A percentile compares a stretch with the other conserved stretches of the same genome.
Evolutionary conservation across 805 yeast species (phyloP).

Genomic region (Lipomyces spencermartinsiae): DNA sequence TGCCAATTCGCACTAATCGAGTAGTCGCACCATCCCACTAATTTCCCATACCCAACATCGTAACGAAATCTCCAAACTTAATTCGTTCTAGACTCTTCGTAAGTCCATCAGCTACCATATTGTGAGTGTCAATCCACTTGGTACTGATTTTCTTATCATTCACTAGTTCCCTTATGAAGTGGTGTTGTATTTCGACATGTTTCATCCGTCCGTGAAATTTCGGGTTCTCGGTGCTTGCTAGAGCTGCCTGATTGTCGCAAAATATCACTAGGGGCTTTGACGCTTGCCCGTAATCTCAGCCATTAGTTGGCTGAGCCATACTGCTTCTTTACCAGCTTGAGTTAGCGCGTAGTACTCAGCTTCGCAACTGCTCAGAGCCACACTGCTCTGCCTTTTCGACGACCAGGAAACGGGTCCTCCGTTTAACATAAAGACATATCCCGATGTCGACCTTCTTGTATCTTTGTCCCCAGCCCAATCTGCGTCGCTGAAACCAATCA

Average conservation of each 20-base stretch:
- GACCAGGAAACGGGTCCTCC: constrained; percentile 15
- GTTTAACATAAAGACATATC: constrained; percentile 8
- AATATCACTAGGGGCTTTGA: constrained; percentile 9
- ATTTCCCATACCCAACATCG: too few relatives aligned
- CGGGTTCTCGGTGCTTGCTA: constrained; percentile 10
- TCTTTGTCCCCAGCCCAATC: constrained; percentile 11
- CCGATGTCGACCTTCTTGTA: constrained; percentile 6
- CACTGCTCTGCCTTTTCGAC: constrained; percentile 9
- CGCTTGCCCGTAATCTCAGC: constrained; percentile 11
- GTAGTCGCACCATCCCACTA: too few relatives aligned
- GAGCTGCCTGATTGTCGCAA: too few relatives aligned
- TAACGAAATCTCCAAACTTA: too few relatives aligned
- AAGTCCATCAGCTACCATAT: constrained; percentile 8
- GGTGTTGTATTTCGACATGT: constrained; percentile 9
- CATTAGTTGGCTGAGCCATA: constrained; percentile 8
- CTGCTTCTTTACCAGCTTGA: constrained; percentile 7
- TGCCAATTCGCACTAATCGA: too few relatives aligned
- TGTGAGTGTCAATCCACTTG: constrained; percentile 8
- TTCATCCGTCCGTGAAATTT: constrained; percentile 8
- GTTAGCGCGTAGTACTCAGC: constrained; percentile 14
- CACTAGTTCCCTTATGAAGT: constrained; percentile 11
- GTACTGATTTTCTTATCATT: constrained; percentile 4
- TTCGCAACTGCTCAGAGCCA: constrained; percentile 11
- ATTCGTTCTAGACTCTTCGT: too few relatives aligned
- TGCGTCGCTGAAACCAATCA: constrained; percentile 10